Evolutionary conservation across 108 stramenopile species (phyloP).

Genomic region (Epithemia pelagica): DNA sequence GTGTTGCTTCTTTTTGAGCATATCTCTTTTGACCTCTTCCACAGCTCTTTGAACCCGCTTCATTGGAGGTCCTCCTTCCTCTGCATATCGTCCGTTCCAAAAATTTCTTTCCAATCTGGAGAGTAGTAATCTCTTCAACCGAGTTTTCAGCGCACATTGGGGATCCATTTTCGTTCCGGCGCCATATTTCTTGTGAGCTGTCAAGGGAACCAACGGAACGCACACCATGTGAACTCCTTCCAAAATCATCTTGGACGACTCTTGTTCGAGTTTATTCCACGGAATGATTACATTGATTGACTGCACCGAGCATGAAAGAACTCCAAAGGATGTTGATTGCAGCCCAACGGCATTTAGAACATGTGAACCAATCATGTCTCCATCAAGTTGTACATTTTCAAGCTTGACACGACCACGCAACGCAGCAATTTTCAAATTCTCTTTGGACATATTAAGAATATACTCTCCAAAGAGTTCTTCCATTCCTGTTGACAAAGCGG

Average conservation of each 20-base stretch:
- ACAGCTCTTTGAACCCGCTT: constrained; percentile 34
- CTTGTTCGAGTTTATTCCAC: constrained; percentile 59
- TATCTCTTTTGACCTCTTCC: constrained; percentile 29
- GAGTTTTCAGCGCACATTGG: constrained; percentile 50
- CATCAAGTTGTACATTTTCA: constrained; percentile 79
- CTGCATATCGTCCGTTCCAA: constrained; percentile 56
- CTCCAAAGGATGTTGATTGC: constrained; percentile 51
- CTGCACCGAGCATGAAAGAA: constrained; percentile 62
- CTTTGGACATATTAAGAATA: constrained; percentile 71
- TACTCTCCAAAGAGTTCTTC: constrained; percentile 81
- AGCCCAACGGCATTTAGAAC: constrained; percentile 64
- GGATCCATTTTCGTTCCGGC: constrained; percentile 55
- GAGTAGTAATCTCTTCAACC: constrained; percentile 65
- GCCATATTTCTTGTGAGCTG: constrained; percentile 56
- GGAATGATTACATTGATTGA: constrained; percentile 52
- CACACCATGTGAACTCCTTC: constrained; percentile 67
- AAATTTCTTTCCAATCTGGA: constrained; percentile 72
- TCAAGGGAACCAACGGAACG: constrained; percentile 64
- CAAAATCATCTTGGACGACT: constrained; percentile 58
- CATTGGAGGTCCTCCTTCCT: constrained; percentile 54
- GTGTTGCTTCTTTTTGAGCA: constrained; percentile 9
- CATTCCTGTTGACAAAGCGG: constrained; percentile 40
- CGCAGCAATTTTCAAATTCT: constrained; percentile 65
- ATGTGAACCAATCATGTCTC: constrained; percentile 69
- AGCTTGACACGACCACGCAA: constrained; percentile 70